Base-by-base conservation (phyloP, 2,329 filamentous ascomycete species). In the Ophiostoma perfectum region DNA sequence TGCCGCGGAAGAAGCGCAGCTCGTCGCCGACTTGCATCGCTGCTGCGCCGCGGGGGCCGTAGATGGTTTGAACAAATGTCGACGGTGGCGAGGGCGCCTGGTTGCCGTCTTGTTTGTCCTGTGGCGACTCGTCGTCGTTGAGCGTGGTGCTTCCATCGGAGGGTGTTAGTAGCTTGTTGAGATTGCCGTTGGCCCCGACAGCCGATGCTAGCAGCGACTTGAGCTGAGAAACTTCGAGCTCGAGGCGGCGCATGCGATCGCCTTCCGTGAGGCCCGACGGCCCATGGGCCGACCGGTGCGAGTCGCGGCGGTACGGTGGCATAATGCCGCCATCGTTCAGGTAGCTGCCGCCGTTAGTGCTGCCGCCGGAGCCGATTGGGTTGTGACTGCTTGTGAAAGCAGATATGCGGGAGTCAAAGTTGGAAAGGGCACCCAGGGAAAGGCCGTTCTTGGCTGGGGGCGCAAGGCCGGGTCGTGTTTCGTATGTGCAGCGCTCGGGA, bases 401-500 rank as follows among this genome's bases (percentile, higher is more conserved):
- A 75, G 74, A 78, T 78, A 75, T 79, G 76, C 73, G 79, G 76
- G 71, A 75, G 71, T 82, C 79, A 63, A 82, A 79, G 67, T 79
- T 78, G 74, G 81, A 77, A 68, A 82, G 80, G 71, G 83, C 77
- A 36, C 72, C 73, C 65, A 75, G 75, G 11, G 75, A 75, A 70
- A 84, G 77, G 73, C 83, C 81, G 67, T 82, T 83, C 77, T 81
- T 84, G 72, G 73, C 75, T 69, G 72, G 75, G 14, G 73, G 77
- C n/a, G 73, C 75, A 64, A 75, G 72, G 41, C 80, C 79, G 27
- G 80, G 79, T 47, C 79, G 76, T 42, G 83, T 82, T 76, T 87
- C 85, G 73, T 87, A 87, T 71, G 82, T 84, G 77, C 85, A 87
- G 16, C 82, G 81, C 66, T 86, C 85, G 27, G 84, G 81, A 41